Base-by-base conservation (phyloP, 2,329 filamentous ascomycete genomes). In the Leptographium radiaticola region DNA sequence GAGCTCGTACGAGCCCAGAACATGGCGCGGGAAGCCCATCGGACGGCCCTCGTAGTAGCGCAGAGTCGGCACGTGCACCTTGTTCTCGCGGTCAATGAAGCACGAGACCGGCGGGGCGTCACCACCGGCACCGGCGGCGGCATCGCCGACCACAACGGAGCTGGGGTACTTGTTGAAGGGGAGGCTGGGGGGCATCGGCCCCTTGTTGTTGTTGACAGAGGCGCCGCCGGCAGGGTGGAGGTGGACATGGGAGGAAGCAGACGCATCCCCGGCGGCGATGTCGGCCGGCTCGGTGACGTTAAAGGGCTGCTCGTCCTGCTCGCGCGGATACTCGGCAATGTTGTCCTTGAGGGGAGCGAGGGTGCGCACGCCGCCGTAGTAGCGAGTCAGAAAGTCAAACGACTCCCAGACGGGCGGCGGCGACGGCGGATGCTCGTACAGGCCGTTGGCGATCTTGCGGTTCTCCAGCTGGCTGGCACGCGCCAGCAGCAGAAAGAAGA, bases 1-100 rank as follows among this genome's bases (percentile, higher is more conserved):
- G 43, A 91, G 67, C 11, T 89, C 81, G 62, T 95, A 90, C 0
- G 89, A 95, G n/a, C 93, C 93, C 63, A 91, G 79, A 2, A 87
- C 80, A 55, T 89, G 80, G 49, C 93, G 81, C 0, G 93, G 93
- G 66, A 95, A 94, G 1, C 90, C 91, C 55, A 79, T 76, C 0
- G 89, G 86, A 2, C 93, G 79, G 4, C 91, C 91, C 12, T 84
- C 73, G 61, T 87, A 90, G 59, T 84, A 85, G 20, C 82, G 81
- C 46, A 95, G 70, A 6, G 76, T 68, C 0, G 91, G 91, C 4
- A 91, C 72, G 38, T 75, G 74, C 51, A 89, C 65, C 6, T 75
- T 84, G 39, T 79, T 77, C 36, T 81, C 74, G 25, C 70, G 71
- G 65, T 96, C 86, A 48, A 96, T 65, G 64, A 86, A 96, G 67